Conservation (phyloP, 768 basidiomycete species). For the Suillus sp. region DNA sequence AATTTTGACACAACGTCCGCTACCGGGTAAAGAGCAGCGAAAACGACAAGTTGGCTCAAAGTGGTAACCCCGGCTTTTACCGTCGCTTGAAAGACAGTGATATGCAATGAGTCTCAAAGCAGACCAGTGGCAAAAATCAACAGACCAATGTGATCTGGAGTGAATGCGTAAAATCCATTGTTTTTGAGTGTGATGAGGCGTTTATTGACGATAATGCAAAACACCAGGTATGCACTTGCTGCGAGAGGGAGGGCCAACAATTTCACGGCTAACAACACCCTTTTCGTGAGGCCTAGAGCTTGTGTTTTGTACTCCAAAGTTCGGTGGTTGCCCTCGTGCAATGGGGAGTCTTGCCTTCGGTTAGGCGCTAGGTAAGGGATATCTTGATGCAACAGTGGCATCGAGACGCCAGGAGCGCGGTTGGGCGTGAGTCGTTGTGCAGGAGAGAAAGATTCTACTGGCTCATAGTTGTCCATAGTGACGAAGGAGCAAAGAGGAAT, state of each 20-base stretch:
- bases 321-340: neutral
- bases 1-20: slow-evolving; percentile 20
- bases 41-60: slow-evolving; percentile 30
- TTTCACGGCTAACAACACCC: neutral
- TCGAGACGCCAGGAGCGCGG: neutral
- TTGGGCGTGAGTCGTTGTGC: neutral
- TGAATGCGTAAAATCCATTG: slow-evolving; percentile 26
- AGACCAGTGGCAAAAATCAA: neutral
- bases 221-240: slow-evolving; percentile 31
- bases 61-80: slow-evolving; percentile 34
- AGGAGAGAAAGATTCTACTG: neutral
- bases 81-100: slow-evolving; percentile 18
- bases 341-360: neutral
- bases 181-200: slow-evolving; percentile 29
- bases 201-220: slow-evolving; percentile 31
- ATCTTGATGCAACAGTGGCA: neutral
- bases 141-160: slow-evolving; percentile 25
- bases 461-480: neutral
- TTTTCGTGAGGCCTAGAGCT: neutral
- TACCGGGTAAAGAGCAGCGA: slow-evolving; percentile 29
- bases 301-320: neutral
- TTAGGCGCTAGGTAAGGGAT: neutral
- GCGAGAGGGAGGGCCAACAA: slow-evolving; percentile 27
- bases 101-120: neutral
- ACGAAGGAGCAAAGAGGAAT: neutral